Conservation (phyloP, 106 monocot genomes). For the Triglochin maritima region DNA sequence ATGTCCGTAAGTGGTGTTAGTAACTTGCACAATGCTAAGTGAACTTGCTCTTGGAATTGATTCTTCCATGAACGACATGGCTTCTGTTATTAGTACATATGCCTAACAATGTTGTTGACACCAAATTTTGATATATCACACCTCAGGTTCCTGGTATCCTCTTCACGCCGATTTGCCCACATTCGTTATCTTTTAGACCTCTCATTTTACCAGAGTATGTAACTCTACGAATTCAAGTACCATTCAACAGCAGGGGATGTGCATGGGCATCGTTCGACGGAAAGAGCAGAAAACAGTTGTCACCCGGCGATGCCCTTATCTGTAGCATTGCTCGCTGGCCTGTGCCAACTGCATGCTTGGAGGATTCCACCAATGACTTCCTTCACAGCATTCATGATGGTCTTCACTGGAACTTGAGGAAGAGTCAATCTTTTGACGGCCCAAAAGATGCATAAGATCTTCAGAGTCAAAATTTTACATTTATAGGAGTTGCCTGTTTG, state of each 20-base stretch:
- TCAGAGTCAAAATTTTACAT: no score
- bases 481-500: no score
- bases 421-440: conserved; percentile 73
- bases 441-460: conserved; percentile 24
- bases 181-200: conserved; percentile 86
- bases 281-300: conserved; percentile 68
- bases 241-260: conserved; percentile 76
- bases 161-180: conserved; percentile 96
- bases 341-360: conserved; percentile 73
- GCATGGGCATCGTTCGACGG: conserved; percentile 97
- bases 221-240: conserved; percentile 72
- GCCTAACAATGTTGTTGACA: no score
- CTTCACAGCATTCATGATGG: conserved; percentile 85
- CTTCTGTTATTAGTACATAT: no score
- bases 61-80: no score
- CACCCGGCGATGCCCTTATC: conserved; percentile 73
- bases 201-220: conserved; percentile 85
- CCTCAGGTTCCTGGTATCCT: conserved; percentile 88
- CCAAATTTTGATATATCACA: background rate
- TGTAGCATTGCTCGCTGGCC: conserved; percentile 86
- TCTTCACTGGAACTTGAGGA: conserved; percentile 87
- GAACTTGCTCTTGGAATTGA: no score
- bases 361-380: conserved; percentile 82
- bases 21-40: no score
- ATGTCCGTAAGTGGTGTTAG: no score